Evolutionary conservation across 805 yeast species (phyloP).

Genomic region (Schwanniomyces vanrijiae): DNA sequence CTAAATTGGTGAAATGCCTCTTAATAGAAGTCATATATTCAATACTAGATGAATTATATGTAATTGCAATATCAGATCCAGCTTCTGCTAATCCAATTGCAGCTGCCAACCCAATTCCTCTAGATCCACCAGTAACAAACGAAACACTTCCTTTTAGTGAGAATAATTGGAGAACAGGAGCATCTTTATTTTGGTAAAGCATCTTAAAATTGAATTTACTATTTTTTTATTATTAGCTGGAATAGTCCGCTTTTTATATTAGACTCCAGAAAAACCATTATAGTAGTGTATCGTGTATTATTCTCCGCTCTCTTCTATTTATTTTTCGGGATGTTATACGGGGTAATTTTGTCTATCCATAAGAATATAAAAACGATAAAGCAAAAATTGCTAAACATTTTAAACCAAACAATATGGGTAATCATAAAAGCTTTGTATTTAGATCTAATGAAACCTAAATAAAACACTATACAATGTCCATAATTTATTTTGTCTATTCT

Average conservation of each 20-base stretch:
- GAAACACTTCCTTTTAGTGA: conserved; percentile 43
- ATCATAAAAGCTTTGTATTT: no score
- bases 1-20: conserved; percentile 23
- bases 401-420: no score
- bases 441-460: no score
- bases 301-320: not conserved
- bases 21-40: conserved; percentile 26
- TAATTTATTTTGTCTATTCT: no score
- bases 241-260: no score
- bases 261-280: no score
- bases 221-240: no score
- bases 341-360: not conserved
- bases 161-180: conserved; percentile 29
- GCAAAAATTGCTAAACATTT: not conserved
- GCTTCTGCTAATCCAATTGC: conserved; percentile 54
- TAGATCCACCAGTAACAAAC: conserved; percentile 56
- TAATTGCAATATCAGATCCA: conserved; percentile 34
- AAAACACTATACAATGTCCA: no score
- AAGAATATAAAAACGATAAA: not conserved
- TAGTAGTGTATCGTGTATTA: no score
- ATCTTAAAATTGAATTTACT: conserved; percentile 2
- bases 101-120: conserved; percentile 57
- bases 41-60: conserved; percentile 38
- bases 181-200: conserved; percentile 13
- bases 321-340: not conserved